Percentiles rank a stretch among this genome's conserved stretches.
Conservation (phyloP, 1,284 basidiomycete species). For the Ceratobasidium sp. region DNA sequence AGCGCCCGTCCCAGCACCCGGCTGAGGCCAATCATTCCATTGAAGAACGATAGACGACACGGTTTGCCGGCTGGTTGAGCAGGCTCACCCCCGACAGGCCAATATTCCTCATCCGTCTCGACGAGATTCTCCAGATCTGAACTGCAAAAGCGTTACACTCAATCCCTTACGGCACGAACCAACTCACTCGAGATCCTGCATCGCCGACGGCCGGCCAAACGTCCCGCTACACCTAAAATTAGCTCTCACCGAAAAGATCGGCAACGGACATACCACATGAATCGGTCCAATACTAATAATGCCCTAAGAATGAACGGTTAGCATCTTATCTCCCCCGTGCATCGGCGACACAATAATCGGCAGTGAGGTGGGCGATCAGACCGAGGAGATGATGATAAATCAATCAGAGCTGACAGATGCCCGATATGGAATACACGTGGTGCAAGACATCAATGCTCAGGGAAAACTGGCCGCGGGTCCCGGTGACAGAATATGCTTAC, state of each 20-base stretch:
- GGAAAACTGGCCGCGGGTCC: too few species aligned
- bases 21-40: slow-evolving; percentile 1
- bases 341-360: too few species aligned
- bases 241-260: not conserved
- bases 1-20: slow-evolving; percentile 11
- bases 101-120: slow-evolving; percentile 26
- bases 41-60: not conserved
- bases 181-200: slow-evolving; percentile 27
- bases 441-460: not conserved
- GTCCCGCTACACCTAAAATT: not conserved
- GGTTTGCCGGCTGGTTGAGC: slow-evolving; percentile 2
- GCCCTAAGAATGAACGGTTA: not conserved
- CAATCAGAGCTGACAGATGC: not conserved
- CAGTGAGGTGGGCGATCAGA: too few species aligned
- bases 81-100: slow-evolving; percentile 3
- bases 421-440: not conserved
- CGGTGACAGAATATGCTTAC: too few species aligned
- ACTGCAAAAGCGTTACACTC: not conserved
- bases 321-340: not conserved
- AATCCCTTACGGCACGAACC: not conserved
- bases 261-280: slow-evolving; percentile 2
- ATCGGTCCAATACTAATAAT: slow-evolving; percentile 7
- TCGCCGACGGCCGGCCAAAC: slow-evolving; percentile 11
- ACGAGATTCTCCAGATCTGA: slow-evolving; percentile 16
- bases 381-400: too few species aligned